phyloP scores from a whole-genome alignment of 768 basidiomycete species.

The Amanita muscaria region DNA sequence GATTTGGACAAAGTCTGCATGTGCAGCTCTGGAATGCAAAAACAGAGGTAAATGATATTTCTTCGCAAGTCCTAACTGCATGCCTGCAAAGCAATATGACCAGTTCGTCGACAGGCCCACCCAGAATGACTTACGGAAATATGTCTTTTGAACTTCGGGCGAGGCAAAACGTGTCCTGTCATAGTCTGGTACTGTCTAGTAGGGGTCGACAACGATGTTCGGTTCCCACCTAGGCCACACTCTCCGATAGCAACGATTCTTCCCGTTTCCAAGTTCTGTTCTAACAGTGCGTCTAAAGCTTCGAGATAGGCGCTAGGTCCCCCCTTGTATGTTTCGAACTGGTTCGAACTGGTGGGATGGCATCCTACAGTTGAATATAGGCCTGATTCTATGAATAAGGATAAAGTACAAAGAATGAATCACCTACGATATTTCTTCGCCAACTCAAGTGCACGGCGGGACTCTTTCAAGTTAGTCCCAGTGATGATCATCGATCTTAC shows the following conservation, averaged over 20 bases:
- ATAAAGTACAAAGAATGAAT: conserved; percentile 1
- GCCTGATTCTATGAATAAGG: conserved; percentile 24
- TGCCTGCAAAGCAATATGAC: neutral
- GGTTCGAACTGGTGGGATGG: conserved; percentile 67
- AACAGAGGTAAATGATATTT: conserved; percentile 70
- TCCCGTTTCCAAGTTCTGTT: conserved; percentile 41
- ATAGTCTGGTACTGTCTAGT: conserved; percentile 42
- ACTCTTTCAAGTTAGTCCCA: conserved; percentile 62
- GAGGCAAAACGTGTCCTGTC: conserved; percentile 63
- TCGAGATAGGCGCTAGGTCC: conserved; percentile 56
- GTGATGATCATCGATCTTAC: conserved; percentile 71
- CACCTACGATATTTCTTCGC: conserved; percentile 46
- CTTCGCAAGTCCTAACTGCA: conserved; percentile 53
- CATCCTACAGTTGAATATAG: conserved; percentile 71
- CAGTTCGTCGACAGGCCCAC: conserved; percentile 19
- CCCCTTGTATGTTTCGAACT: conserved; percentile 50
- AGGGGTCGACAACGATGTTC: neutral
- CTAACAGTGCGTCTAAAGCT: conserved; percentile 48
- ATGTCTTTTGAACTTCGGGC: conserved; percentile 46
- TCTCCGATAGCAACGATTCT: conserved; percentile 70
- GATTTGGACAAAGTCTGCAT: conserved; percentile 56
- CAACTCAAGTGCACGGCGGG: conserved; percentile 47
- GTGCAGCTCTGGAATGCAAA: conserved; percentile 74
- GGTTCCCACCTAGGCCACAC: conserved; percentile 58
- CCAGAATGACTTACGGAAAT: conserved; percentile 45